Conservation (phyloP, 495 filamentous ascomycete species). For the Neurospora cerealis region DNA sequence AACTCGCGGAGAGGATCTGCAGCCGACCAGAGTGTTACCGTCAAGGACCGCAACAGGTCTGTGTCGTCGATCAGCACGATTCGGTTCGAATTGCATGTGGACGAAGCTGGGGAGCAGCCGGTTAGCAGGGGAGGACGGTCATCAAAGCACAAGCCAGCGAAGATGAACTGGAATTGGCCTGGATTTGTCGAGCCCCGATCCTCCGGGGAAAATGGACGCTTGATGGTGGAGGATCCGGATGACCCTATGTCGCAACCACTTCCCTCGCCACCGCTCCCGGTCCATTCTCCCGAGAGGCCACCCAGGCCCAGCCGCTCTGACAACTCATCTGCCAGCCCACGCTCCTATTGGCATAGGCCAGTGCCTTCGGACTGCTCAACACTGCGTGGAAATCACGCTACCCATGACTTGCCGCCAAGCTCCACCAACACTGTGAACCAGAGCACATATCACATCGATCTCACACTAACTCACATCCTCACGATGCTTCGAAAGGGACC, state of each 20-base stretch:
- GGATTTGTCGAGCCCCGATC: constrained; percentile 19
- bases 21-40: constrained; percentile 10
- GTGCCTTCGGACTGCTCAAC: background rate
- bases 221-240: constrained; percentile 9
- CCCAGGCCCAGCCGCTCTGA: background rate
- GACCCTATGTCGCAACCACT: constrained; percentile 2
- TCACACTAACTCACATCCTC: constrained; percentile 15
- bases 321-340: background rate
- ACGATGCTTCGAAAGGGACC: constrained; percentile 13
- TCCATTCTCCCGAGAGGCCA: constrained; percentile 1
- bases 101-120: background rate
- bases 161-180: constrained; percentile 28
- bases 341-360: constrained; percentile 2
- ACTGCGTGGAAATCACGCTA: background rate
- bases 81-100: constrained; percentile 5
- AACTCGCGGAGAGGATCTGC: constrained; percentile 19
- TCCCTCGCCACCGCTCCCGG: constrained; percentile 4
- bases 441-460: background rate
- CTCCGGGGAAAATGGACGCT: background rate
- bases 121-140: constrained; percentile 3
- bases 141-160: background rate
- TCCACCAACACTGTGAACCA: background rate
- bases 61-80: constrained; percentile 23
- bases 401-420: background rate
- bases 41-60: constrained; percentile 18